phyloP scores from a whole-genome alignment of 2,329 filamentous ascomycete genomes.

The Monosporascus sp. region DNA sequence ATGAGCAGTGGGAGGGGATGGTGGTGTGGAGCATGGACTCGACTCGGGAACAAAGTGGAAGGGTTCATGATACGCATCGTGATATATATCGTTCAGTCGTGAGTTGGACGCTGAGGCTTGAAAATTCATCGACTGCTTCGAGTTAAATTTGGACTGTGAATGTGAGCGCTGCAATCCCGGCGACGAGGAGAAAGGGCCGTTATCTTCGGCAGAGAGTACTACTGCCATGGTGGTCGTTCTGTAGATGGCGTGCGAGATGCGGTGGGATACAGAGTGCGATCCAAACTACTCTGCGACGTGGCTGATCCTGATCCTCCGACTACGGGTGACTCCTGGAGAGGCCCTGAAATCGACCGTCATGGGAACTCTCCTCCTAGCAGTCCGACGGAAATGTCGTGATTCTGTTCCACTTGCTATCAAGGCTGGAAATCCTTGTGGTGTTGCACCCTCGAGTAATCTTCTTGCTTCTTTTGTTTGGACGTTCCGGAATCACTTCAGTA shows the following conservation, averaged over 20 bases:
- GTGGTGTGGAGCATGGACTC: slow-evolving; percentile 48
- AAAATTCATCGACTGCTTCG: slow-evolving; percentile 35
- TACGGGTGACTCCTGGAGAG: slow-evolving; percentile 7
- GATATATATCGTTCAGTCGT: slow-evolving; percentile 42
- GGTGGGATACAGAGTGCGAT: background rate
- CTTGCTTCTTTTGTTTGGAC: background rate
- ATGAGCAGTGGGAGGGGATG: slow-evolving; percentile 48
- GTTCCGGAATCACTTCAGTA: too few species aligned
- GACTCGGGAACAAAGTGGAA: slow-evolving; percentile 36
- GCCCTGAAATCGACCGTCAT: slow-evolving; percentile 5
- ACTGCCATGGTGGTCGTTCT: slow-evolving; percentile 42
- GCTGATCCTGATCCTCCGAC: slow-evolving; percentile 20
- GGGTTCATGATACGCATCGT: slow-evolving; percentile 32
- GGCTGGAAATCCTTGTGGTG: too few species aligned
- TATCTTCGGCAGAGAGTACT: slow-evolving; percentile 53
- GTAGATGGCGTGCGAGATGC: background rate
- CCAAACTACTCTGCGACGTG: background rate
- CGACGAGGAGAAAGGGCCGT: slow-evolving; percentile 49
- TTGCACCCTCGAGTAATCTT: background rate
- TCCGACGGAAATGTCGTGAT: background rate
- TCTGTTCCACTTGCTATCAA: too few species aligned
- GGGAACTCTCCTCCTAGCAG: background rate
- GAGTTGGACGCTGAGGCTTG: slow-evolving; percentile 41
- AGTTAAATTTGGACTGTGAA: slow-evolving; percentile 52
- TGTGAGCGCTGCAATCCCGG: slow-evolving; percentile 50